Evolutionary conservation across 495 filamentous ascomycete species (phyloP), one percentile per base, ranked within the genome.

Genomic region (Rhypophila decipiens): DNA sequence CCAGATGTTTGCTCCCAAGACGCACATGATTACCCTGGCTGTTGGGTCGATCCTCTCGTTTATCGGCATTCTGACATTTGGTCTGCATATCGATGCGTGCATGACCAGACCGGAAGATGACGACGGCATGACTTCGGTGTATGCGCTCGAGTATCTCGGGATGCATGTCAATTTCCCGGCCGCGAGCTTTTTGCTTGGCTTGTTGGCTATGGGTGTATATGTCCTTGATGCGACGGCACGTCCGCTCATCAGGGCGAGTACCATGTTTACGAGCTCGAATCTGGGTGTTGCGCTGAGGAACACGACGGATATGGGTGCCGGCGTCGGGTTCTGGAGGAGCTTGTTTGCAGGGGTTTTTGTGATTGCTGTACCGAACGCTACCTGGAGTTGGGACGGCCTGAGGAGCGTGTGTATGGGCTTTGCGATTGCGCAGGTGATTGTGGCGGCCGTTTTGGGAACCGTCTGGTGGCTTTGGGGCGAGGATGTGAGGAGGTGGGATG

Each of bases 301-400:
- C 45, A 67, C 61, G 2, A 61, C 59, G 3, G 70, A 75, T 44
- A 75, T 75, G 72, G 46, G 49, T 21, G 63, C 57, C 5, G 63
- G 61, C 15, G 59, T 70, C 0, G 35, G 47, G 7, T 62, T 55
- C 39, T 65, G 65, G 48, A 59, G 64, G 5, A 55, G 44, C 7
- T 20, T 71, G 5, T 46, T 66, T 11, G 60, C 65, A 0, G 72
- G 72, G 3, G 49, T 63, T 1, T 65, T 71, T 24, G 62, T 71
- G 8, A 47, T 73, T 12, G 69, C 59, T 17, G 42, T 67, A n/a
- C 70, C 69, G 4, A 61, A 61, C 17, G 59, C 50, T 0, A 55
- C 60, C 17, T 52, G 52, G 49, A 51, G 49, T 18, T 64, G 56
- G 56, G 59, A 67, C 7, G 71, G 65, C 0, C 56, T 73, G 10